These are phyloP conservation scores for Endoconidiophora polonica DNA, from an alignment of 2,329 filamentous ascomycete genomes.

Conservation along the genomic window DNA sequence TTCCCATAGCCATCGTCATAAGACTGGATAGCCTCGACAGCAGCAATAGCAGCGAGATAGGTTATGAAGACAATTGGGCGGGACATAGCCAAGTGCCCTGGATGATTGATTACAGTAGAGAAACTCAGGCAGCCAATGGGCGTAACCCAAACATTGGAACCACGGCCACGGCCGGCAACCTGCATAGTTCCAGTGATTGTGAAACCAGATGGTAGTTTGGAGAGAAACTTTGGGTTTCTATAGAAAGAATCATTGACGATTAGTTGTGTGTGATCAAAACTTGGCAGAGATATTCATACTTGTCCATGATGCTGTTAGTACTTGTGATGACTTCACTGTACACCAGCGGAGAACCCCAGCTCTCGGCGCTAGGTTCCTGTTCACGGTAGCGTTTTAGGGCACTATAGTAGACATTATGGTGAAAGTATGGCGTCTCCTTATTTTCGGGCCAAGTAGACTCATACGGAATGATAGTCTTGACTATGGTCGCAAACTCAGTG, in stretches of 20 bases:
- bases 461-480: conserved; percentile 61
- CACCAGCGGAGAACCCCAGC: conserved; percentile 63
- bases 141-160: conserved; percentile 87
- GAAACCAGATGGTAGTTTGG: conserved; percentile 67
- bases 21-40: conserved; percentile 63
- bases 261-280: background rate
- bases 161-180: conserved; percentile 72
- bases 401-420: conserved; percentile 62
- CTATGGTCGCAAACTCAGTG: conserved; percentile 55
- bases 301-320: conserved; percentile 85
- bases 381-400: conserved; percentile 51
- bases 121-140: conserved; percentile 76
- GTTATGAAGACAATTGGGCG: conserved; percentile 86
- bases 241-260: background rate
- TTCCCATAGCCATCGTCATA: conserved; percentile 63
- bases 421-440: conserved; percentile 70
- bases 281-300: conserved; percentile 29
- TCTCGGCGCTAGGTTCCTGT: conserved; percentile 32
- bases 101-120: conserved; percentile 74
- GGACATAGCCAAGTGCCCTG: conserved; percentile 49
- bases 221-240: conserved; percentile 63
- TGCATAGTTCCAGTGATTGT: conserved; percentile 77
- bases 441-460: conserved; percentile 47
- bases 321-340: conserved; percentile 89
- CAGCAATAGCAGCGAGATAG: conserved; percentile 78